Conservation (phyloP, 495 filamentous ascomycete species). For the Amniculicola lignicola region DNA sequence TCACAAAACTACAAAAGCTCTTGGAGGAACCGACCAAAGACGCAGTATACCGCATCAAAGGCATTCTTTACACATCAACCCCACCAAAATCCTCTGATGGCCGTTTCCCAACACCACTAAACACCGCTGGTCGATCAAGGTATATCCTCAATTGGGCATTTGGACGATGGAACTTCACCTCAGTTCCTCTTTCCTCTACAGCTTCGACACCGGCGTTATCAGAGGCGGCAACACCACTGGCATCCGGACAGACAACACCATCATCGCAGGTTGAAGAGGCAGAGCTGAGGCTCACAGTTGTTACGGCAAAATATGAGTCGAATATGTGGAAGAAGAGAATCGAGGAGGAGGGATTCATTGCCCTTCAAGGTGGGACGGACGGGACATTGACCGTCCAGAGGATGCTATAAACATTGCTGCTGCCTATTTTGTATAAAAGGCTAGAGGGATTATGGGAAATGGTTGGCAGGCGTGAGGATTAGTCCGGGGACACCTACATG, state of each 20-base stretch:
- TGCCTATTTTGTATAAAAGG: too few relatives aligned
- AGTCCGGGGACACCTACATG: too few relatives aligned
- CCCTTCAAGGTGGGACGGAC: constrained; percentile 16
- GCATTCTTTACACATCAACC: constrained; percentile 61
- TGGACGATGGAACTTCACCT: constrained; percentile 86
- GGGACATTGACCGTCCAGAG: constrained; percentile 24
- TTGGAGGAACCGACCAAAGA: constrained; percentile 75
- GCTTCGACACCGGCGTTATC: constrained; percentile 32
- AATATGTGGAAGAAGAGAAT: constrained; percentile 71
- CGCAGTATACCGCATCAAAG: constrained; percentile 94
- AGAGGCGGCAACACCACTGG: constrained; percentile 37
- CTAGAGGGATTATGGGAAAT: too few relatives aligned
- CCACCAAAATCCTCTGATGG: constrained; percentile 61
- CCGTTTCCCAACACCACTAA: constrained; percentile 8
- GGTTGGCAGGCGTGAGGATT: too few relatives aligned
- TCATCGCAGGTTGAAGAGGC: constrained; percentile 40
- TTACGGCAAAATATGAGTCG: constrained; percentile 80
- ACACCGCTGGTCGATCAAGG: constrained; percentile 36
- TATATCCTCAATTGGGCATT: constrained; percentile 99
- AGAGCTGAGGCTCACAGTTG: constrained; percentile 73
- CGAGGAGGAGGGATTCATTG: constrained; percentile 23
- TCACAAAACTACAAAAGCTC: constrained; percentile 61
- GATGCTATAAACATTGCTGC: too few relatives aligned
- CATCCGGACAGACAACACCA: constrained; percentile 36
- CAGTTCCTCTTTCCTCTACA: constrained; percentile 42